These are phyloP conservation scores for Podaxis pistillaris DNA, from an alignment of 768 basidiomycete species.

Conservation along the genomic window DNA sequence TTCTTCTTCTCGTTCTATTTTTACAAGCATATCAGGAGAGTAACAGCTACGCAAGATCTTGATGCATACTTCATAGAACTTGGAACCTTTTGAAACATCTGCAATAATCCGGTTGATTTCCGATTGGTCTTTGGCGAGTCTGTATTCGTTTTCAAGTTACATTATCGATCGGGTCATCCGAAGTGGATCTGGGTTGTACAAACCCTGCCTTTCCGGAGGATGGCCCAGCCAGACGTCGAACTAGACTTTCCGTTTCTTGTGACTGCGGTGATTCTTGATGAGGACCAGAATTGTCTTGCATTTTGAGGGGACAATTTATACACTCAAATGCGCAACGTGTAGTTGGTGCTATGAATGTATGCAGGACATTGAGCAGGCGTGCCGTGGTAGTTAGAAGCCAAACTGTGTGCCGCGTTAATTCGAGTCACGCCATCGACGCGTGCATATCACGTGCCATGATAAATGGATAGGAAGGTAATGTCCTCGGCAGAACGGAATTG, in stretches of 20 bases:
- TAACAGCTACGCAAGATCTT: neutral
- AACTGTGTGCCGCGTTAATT: neutral
- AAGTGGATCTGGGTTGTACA: constrained; percentile 22
- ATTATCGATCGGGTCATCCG: neutral
- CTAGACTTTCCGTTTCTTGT: constrained; percentile 66
- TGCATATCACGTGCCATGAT: neutral
- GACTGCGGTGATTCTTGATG: constrained; percentile 32
- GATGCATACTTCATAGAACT: constrained; percentile 75
- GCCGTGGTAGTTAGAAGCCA: neutral
- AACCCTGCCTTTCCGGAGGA: constrained; percentile 89
- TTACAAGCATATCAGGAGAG: constrained; percentile 11
- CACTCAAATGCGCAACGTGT: neutral
- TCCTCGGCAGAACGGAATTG: too few species aligned
- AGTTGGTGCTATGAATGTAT: neutral
- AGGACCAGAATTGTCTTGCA: neutral
- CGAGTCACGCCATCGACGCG: neutral
- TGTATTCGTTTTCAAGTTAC: constrained; percentile 22
- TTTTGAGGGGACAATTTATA: neutral
- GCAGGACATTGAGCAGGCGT: neutral
- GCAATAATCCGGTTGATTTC: constrained; percentile 89
- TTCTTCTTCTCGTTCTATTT: constrained; percentile 84
- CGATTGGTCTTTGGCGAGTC: constrained; percentile 72
- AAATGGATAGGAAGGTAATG: neutral
- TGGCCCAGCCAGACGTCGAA: constrained; percentile 82
- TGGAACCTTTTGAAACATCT: constrained; percentile 89